phyloP scores from a whole-genome alignment of 345 rosid genomes.

The Heritiera fomes region DNA sequence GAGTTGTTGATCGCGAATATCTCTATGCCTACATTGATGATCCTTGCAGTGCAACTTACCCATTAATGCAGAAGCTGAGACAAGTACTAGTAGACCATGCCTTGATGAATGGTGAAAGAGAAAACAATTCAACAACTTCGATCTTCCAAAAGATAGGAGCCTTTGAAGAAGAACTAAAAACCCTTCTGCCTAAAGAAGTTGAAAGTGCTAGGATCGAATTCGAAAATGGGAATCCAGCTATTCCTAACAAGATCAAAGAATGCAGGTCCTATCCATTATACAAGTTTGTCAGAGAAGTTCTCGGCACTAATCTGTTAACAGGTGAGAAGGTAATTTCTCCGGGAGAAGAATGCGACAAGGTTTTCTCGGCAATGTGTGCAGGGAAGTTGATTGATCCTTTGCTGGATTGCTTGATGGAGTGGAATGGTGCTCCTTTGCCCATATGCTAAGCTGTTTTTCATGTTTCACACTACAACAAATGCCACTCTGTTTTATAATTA shows the following conservation, averaged over 20 bases:
- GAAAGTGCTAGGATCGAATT: constrained; percentile 49
- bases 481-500: not conserved
- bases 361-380: constrained; percentile 60
- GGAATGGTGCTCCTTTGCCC: constrained; percentile 78
- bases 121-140: constrained; percentile 50
- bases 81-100: constrained; percentile 67
- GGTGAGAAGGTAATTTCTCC: constrained; percentile 49
- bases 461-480: not conserved
- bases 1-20: constrained; percentile 53
- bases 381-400: constrained; percentile 68
- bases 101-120: constrained; percentile 51
- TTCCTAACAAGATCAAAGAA: constrained; percentile 59
- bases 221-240: constrained; percentile 51
- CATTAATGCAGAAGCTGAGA: constrained; percentile 60
- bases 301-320: constrained; percentile 53
- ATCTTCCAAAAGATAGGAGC: constrained; percentile 63
- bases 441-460: constrained; percentile 29
- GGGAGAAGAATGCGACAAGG: constrained; percentile 73
- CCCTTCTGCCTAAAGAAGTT: constrained; percentile 55
- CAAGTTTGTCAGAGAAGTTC: constrained; percentile 59
- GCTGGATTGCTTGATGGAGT: constrained; percentile 65
- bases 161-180: constrained; percentile 61
- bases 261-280: constrained; percentile 81
- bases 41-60: constrained; percentile 64
- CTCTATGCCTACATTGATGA: constrained; percentile 60